Percentiles rank a stretch among this genome's conserved stretches.
These are phyloP conservation scores for Penicillium occitanis DNA, from an alignment of 2,329 filamentous ascomycete genomes.

Conservation along the genomic window DNA sequence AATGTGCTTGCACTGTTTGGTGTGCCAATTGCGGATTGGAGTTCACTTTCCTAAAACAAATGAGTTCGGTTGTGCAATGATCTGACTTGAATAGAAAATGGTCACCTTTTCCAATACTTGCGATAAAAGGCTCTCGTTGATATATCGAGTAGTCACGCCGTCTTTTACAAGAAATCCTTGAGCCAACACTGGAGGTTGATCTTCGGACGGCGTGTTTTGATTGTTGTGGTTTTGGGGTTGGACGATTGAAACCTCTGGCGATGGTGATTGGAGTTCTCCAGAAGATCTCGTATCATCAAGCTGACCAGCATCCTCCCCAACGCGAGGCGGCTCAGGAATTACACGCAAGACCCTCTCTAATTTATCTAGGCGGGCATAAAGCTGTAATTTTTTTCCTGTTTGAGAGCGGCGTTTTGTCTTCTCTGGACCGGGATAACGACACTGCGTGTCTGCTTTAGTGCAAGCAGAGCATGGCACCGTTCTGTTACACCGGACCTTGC, in stretches of 20 bases:
- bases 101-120: constrained; percentile 28
- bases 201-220: neutral
- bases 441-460: constrained; percentile 24
- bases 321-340: no score
- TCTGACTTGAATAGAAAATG: neutral
- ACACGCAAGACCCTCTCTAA: neutral
- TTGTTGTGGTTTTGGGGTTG: neutral
- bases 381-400: neutral
- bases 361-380: neutral
- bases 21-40: neutral
- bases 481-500: constrained; percentile 33
- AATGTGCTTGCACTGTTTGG: neutral
- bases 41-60: neutral
- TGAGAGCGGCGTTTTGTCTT: neutral
- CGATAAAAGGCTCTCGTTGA: constrained; percentile 25
- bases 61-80: neutral
- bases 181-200: neutral
- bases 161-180: constrained; percentile 23
- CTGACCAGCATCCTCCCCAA: neutral
- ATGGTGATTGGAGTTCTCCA: neutral
- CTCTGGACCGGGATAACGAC: constrained; percentile 28
- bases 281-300: neutral
- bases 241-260: neutral
- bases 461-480: constrained; percentile 28
- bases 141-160: constrained; percentile 24